Conservation (phyloP, 2,329 filamentous ascomycete genomes). For the Xylaria sp. region DNA sequence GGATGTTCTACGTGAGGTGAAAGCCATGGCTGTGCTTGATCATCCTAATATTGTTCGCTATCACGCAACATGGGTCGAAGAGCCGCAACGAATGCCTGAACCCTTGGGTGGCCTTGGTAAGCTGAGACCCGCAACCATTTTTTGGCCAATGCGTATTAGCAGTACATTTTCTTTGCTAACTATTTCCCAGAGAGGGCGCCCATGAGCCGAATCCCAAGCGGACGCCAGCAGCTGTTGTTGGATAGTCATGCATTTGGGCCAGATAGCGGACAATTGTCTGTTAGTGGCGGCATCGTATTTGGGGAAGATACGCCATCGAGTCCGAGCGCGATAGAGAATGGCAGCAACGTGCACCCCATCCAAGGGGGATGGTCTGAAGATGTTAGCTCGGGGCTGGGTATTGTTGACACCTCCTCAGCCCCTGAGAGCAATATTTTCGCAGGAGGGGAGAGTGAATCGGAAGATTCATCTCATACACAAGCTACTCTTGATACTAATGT, state of each 20-base stretch:
- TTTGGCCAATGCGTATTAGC: not conserved
- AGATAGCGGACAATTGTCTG: constrained; percentile 26
- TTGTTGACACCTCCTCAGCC: constrained; percentile 41
- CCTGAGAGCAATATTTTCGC: constrained; percentile 46
- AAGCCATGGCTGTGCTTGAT: constrained; percentile 49
- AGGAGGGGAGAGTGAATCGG: constrained; percentile 46
- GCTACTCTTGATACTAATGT: constrained; percentile 42
- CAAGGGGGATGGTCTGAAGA: constrained; percentile 51
- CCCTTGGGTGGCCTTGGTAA: constrained; percentile 26
- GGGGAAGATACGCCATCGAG: constrained; percentile 41
- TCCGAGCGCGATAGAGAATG: not conserved
- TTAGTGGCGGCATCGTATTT: constrained; percentile 39
- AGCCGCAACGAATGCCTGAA: constrained; percentile 40
- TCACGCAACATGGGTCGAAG: constrained; percentile 50
- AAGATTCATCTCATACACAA: constrained; percentile 47
- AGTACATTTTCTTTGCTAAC: constrained; percentile 7
- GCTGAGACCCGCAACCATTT: not conserved
- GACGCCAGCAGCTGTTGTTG: constrained; percentile 40
- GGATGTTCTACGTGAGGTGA: constrained; percentile 48
- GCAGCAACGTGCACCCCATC: not conserved
- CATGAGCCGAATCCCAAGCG: constrained; percentile 19
- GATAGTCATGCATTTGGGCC: constrained; percentile 39
- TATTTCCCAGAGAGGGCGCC: constrained; percentile 2
- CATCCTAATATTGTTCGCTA: constrained; percentile 51
- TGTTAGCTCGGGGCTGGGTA: constrained; percentile 48